Base-by-base conservation (phyloP, 129 eudicot genomes). In the Escallonia herrerae region DNA sequence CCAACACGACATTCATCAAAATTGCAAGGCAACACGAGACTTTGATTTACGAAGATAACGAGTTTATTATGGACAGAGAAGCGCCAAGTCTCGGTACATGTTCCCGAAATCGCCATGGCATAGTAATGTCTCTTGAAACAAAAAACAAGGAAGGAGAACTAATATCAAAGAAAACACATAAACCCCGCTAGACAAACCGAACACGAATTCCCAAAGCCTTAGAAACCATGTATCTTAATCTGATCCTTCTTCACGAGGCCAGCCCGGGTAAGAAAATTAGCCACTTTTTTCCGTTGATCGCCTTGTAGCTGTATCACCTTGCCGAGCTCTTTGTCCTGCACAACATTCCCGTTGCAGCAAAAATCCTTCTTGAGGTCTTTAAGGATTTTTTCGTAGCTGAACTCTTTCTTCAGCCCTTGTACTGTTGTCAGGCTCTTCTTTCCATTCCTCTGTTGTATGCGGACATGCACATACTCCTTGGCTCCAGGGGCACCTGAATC, bases 171-270 rank as follows among this genome's bases (percentile, higher is more conserved):
- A 22, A 22, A 22, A 1, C 8, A 47, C 54, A 60, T 53, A 22
- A 22, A 22, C 33, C 33, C 33, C 0, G 33, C 33, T 22, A 22
- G 33, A 22, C 33, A 22, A 1, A 22, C 33, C 33, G 33, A 22
- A 22, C 33, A 0, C 33, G 1, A 22, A 22, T 22, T 22, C 33
- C 33, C 33, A 12, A 3, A 0, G 58, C 45, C 41, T 76, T 75
- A 93, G 63, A 93, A 93, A 86, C 98, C 98, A 86, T 93, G 96
- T 73, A 93, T 82, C 78, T 93, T 93, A 50, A 93, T 86, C 74
- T 77, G 91, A 11, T 93, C 98, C 60, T 93, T 93, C 86, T 84
- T 81, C 54, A 84, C 93, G 52, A 94, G 65, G 2, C 81, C 90
- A 2, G 85, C 93, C 11, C 66, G 86, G 2, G 76, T 72, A 43